Percentiles rank a stretch among this genome's conserved stretches.
phyloP scores from a whole-genome alignment of 345 rosid species.

The Anacardium occidentale region DNA sequence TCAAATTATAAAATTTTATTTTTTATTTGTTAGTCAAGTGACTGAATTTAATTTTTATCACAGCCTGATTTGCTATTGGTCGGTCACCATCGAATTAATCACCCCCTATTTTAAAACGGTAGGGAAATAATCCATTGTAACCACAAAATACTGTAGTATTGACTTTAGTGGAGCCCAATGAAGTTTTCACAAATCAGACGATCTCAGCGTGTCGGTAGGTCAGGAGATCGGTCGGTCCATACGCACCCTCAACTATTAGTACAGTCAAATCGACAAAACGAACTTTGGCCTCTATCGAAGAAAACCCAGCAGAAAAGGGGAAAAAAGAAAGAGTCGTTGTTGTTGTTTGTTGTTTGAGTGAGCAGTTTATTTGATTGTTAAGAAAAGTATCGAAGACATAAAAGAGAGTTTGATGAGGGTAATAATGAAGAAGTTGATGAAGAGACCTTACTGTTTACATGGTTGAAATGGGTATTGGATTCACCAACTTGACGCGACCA shows the following conservation, averaged over 20 bases:
- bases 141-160: too few species aligned
- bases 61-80: background rate
- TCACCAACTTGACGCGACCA: conserved; percentile 23
- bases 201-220: background rate
- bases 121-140: background rate
- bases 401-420: background rate
- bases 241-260: background rate
- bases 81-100: background rate
- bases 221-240: conserved; percentile 8
- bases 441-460: background rate
- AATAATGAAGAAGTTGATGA: conserved; percentile 21
- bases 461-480: conserved; percentile 34
- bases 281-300: background rate
- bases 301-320: background rate
- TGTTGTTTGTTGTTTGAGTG: background rate
- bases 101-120: background rate
- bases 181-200: background rate
- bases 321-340: background rate
- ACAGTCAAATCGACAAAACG: conserved; percentile 9
- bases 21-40: too few species aligned
- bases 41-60: too few species aligned
- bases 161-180: conserved; percentile 1
- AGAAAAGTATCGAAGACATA: conserved; percentile 18
- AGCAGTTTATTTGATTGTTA: background rate
- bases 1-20: too few species aligned